Evolutionary conservation across 2,329 filamentous ascomycete species (phyloP).

Genomic region (Rhinocladiella similis): DNA sequence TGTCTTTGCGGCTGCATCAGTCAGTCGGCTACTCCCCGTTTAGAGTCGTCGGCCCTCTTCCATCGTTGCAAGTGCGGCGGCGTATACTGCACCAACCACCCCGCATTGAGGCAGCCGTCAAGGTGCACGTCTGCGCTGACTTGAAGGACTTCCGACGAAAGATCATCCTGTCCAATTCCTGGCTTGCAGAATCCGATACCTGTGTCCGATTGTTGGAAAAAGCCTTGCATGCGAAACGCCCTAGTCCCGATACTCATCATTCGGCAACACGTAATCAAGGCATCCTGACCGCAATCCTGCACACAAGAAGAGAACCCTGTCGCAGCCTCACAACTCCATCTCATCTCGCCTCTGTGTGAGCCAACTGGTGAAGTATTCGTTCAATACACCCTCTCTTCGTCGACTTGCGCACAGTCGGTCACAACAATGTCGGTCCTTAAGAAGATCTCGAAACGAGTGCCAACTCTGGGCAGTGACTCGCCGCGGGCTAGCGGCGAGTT

Average conservation of each 20-base stretch:
- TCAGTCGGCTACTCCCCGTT: background rate
- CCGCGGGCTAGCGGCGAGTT: constrained; percentile 17
- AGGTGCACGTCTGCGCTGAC: background rate
- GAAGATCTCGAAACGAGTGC: constrained; percentile 40
- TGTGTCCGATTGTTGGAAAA: background rate
- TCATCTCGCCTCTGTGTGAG: background rate
- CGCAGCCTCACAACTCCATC: background rate
- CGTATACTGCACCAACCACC: background rate
- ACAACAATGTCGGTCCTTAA: constrained; percentile 25
- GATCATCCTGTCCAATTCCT: background rate
- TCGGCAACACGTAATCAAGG: background rate
- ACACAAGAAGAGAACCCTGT: background rate
- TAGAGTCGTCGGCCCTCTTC: background rate
- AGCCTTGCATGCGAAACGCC: background rate
- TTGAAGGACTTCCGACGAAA: background rate
- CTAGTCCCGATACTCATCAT: background rate
- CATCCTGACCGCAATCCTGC: background rate
- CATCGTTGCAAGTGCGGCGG: background rate
- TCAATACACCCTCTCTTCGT: background rate
- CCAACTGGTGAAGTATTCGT: background rate
- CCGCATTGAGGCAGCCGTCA: background rate
- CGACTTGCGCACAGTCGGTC: background rate
- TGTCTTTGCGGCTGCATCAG: background rate
- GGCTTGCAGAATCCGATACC: background rate
- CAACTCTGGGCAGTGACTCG: constrained; percentile 25